Evolutionary conservation across 1,284 basidiomycete species (phyloP), one percentile per base, ranked within the genome.

Genomic region (Prillingera fragicola): DNA sequence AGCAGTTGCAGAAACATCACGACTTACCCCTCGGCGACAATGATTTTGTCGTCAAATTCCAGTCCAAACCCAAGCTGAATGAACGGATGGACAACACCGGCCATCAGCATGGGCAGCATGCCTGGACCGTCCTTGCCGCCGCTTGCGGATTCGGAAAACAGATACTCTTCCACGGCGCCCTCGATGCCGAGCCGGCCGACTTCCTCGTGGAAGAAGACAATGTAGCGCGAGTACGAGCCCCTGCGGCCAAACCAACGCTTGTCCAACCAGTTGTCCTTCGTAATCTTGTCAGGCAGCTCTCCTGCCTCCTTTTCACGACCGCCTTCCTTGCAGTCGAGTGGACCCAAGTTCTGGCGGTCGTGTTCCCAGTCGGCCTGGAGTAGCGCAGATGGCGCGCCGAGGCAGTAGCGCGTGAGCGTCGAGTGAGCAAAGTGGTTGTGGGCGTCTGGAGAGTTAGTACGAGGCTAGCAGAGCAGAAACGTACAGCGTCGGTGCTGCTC

Each of bases 371-470:
- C 59, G 14, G 76, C 73, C 49, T 78, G 71, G 29, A 84, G 52
- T 10, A 80, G 69, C 14, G 72, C 66, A 0, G 77, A 58, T 1
- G 79, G 57, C 0, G 80, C 81, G 1, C 82, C 82, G 17, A 84
- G 65, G 47, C 83, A 79, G 54, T 83, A 84, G 41, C 62, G 80
- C 77, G 52, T 80, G 0, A 84, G 66, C 0, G 81, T 36, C 13
- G 56, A 59, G 47, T 67, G 56, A 4, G 44, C 25, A n/a, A 83
- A 69, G 62, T 84, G 82, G 57, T 83, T 83, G 58, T 85, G 81
- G 7, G 56, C 54, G 45, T 50, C 66, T 69, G 42, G 12, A 10
- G 25, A 8, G 17, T 8, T n/a, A n/a, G 3, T 8, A 27, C 34
- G 13, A 40, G 33, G 10, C 10, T 13, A 8, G 7, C 18, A 6